Conservation (phyloP, 192 early-diverging fungal genomes). For the Coemansia sp. region DNA sequence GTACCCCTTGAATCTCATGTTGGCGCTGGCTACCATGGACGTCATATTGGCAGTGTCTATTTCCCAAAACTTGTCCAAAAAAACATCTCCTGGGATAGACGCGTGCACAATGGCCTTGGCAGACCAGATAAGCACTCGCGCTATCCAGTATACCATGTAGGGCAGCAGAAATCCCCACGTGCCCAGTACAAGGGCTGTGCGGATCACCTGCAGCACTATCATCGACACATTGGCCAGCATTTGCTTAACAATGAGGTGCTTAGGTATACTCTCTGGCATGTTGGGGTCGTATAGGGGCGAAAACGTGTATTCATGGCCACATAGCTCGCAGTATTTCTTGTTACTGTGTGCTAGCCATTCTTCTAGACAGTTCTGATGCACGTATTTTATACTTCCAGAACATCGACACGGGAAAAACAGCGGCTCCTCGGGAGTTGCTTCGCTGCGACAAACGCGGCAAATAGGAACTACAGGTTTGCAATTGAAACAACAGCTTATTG, state of each 20-base stretch:
- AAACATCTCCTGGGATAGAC: neutral
- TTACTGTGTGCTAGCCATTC: constrained; percentile 84
- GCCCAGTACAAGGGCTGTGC: constrained; percentile 65
- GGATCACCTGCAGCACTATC: constrained; percentile 44
- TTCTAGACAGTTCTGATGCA: constrained; percentile 88
- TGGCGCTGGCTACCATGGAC: constrained; percentile 3
- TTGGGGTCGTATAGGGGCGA: constrained; percentile 74
- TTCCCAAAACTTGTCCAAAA: neutral
- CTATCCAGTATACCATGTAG: constrained; percentile 79
- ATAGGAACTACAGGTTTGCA: constrained; percentile 57
- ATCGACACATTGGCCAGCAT: constrained; percentile 53
- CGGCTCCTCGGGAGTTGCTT: constrained; percentile 76
- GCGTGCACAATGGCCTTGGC: constrained; percentile 57
- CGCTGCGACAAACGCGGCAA: constrained; percentile 82
- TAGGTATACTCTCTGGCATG: constrained; percentile 73
- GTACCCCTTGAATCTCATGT: constrained; percentile 38
- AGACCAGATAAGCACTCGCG: constrained; percentile 84
- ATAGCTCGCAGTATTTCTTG: constrained; percentile 87
- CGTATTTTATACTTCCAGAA: constrained; percentile 90
- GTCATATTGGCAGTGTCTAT: constrained; percentile 9
- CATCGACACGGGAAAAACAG: constrained; percentile 95
- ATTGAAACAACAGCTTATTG: neutral
- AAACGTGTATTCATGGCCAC: constrained; percentile 83
- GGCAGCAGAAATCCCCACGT: constrained; percentile 86
- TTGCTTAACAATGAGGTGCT: constrained; percentile 59